These are phyloP conservation scores for Opeltia flavorubescens DNA, from an alignment of 495 filamentous ascomycete species.

Conservation along the genomic window DNA sequence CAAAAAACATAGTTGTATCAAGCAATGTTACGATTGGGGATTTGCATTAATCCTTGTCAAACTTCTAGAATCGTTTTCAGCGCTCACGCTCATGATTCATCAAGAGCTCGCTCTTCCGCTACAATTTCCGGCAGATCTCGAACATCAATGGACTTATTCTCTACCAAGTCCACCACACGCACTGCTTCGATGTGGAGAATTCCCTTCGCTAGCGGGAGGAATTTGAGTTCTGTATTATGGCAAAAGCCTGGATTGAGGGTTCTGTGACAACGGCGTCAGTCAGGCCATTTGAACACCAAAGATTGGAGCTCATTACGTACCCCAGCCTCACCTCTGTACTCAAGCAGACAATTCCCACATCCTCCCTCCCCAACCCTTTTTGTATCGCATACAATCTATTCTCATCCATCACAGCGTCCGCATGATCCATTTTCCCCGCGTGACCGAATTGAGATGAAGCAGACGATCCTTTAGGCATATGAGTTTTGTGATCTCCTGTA, in stretches of 20 bases:
- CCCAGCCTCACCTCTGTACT: slow-evolving; percentile 76
- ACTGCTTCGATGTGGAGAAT: slow-evolving; percentile 67
- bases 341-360: slow-evolving; percentile 62
- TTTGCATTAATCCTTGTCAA: too few relatives aligned
- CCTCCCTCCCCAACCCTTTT: slow-evolving; percentile 53
- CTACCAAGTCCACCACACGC: slow-evolving; percentile 66
- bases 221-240: slow-evolving; percentile 63
- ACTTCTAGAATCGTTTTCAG: too few relatives aligned
- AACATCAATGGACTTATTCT: slow-evolving; percentile 71
- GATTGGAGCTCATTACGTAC: slow-evolving; percentile 27
- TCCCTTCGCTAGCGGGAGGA: slow-evolving; percentile 63
- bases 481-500: slow-evolving; percentile 47
- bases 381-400: slow-evolving; percentile 75
- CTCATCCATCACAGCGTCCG: slow-evolving; percentile 74
- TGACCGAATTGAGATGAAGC: slow-evolving; percentile 23
- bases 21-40: too few relatives aligned
- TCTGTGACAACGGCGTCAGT: slow-evolving; percentile 22
- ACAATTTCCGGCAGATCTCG: slow-evolving; percentile 65
- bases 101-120: slow-evolving; percentile 17
- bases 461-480: slow-evolving; percentile 33
- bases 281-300: neutral
- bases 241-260: slow-evolving; percentile 65
- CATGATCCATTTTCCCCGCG: slow-evolving; percentile 36
- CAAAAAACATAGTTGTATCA: too few relatives aligned
- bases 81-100: too few relatives aligned